These are phyloP conservation scores for Psophocarpus tetragonolobus DNA, from an alignment of 306 rosid species.

Conservation along the genomic window DNA sequence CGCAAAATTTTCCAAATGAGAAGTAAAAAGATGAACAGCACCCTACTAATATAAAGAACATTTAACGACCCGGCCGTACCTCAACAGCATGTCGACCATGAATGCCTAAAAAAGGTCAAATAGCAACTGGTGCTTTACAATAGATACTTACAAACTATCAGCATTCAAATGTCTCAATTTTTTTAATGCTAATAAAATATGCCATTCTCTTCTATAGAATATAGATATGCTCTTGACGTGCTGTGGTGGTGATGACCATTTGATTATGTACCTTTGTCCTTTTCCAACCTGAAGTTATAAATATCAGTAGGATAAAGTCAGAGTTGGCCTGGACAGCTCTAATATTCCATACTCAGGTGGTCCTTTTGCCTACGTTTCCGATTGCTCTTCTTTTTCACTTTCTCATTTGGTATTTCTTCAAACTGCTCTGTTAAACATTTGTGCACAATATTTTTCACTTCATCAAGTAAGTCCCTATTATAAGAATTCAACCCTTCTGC, in stretches of 20 bases:
- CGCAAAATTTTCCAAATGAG: not conserved
- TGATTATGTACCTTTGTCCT: constrained; percentile 11
- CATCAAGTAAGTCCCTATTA: constrained; percentile 56
- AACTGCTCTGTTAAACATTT: constrained; percentile 58
- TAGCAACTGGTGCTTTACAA: constrained; percentile 22
- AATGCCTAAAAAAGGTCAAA: constrained; percentile 14
- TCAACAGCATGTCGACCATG: not conserved
- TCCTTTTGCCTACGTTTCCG: constrained; percentile 66
- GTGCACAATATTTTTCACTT: constrained; percentile 60
- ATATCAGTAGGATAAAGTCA: constrained; percentile 10
- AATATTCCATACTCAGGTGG: constrained; percentile 14
- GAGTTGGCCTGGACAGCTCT: constrained; percentile 26
- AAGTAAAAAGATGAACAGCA: not conserved
- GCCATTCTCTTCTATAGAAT: constrained; percentile 15
- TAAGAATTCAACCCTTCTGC: constrained; percentile 66
- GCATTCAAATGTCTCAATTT: constrained; percentile 20
- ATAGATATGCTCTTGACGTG: not conserved
- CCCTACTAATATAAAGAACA: not conserved
- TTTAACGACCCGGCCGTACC: not conserved
- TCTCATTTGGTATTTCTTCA: constrained; percentile 57
- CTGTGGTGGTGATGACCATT: constrained; percentile 6
- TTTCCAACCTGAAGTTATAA: constrained; percentile 11
- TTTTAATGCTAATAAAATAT: not conserved
- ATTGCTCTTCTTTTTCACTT: constrained; percentile 52
- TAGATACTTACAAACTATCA: constrained; percentile 21